These are phyloP conservation scores for Malassezia sympodialis DNA, from an alignment of 1,284 basidiomycete species.

Conservation along the genomic window DNA sequence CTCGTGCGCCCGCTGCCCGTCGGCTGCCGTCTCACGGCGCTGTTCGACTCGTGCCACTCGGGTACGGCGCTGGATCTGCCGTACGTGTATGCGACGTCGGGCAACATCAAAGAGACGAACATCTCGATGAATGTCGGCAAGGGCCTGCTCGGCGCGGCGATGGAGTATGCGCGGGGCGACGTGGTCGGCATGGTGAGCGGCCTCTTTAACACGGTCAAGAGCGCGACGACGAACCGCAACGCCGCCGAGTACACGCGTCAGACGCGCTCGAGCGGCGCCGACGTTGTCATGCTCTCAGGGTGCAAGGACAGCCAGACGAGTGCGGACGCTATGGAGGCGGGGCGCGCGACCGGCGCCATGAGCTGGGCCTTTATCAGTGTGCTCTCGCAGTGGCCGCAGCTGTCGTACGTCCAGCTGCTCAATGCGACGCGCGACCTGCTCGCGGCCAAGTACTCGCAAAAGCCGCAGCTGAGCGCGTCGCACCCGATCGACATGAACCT, in stretches of 20 bases:
- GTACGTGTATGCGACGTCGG: slow-evolving; percentile 69
- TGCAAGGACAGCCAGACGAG: slow-evolving; percentile 89
- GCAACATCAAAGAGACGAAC: slow-evolving; percentile 85
- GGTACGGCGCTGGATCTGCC: slow-evolving; percentile 47
- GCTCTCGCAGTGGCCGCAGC: slow-evolving; percentile 52
- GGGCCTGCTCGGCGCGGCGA: slow-evolving; percentile 52
- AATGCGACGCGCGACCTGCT: slow-evolving; percentile 36
- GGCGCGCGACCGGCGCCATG: slow-evolving; percentile 62
- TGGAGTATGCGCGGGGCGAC: slow-evolving; percentile 66
- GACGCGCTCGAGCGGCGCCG: slow-evolving; percentile 69
- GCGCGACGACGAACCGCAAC: slow-evolving; percentile 52
- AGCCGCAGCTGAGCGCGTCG: slow-evolving; percentile 48
- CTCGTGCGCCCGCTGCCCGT: slow-evolving; percentile 44
- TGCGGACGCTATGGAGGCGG: slow-evolving; percentile 73
- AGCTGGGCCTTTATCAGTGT: slow-evolving; percentile 43
- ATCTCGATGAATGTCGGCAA: slow-evolving; percentile 41
- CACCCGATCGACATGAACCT: slow-evolving; percentile 46
- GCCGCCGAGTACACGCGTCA: slow-evolving; percentile 59
- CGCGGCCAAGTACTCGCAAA: slow-evolving; percentile 44
- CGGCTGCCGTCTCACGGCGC: slow-evolving; percentile 35
- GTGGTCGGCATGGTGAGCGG: slow-evolving; percentile 55
- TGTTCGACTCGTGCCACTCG: slow-evolving; percentile 46
- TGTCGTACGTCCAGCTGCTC: slow-evolving; percentile 43
- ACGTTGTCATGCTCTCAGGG: slow-evolving; percentile 56
- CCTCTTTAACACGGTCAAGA: slow-evolving; percentile 50